A percentile compares a stretch with the other conserved stretches of the same genome.
Evolutionary conservation across 2,329 filamentous ascomycete species (phyloP).

Genomic region (Colletotrichum sp.): DNA sequence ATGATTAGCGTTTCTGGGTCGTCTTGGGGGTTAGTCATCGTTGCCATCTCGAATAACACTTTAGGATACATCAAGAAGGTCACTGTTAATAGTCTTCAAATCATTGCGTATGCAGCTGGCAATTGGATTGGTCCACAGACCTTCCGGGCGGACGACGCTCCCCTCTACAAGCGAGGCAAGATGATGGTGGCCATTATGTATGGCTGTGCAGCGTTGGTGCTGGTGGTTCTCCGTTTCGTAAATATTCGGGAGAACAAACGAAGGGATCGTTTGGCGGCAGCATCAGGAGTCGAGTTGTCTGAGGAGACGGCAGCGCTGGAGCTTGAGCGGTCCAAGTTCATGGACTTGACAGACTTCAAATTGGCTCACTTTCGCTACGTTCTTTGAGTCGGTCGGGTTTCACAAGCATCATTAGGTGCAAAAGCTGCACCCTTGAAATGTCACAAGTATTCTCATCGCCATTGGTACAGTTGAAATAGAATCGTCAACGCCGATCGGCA

Average conservation of each 20-base stretch:
- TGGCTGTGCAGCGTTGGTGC: constrained; percentile 16
- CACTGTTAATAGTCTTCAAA: constrained; percentile 27
- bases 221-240: constrained; percentile 22
- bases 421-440: not conserved
- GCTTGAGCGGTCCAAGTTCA: constrained; percentile 23
- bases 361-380: constrained; percentile 27
- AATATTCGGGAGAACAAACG: constrained; percentile 28
- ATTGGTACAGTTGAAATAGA: not conserved
- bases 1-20: constrained; percentile 28
- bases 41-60: constrained; percentile 30
- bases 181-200: constrained; percentile 28
- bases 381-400: constrained; percentile 11
- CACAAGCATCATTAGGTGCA: not conserved
- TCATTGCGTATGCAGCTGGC: constrained; percentile 23
- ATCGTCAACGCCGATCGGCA: not conserved
- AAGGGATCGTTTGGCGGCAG: constrained; percentile 27
- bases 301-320: not conserved
- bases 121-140: constrained; percentile 30
- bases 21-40: constrained; percentile 29
- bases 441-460: accelerated
- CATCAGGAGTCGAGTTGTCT: constrained; percentile 1
- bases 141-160: constrained; percentile 25
- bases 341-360: constrained; percentile 29
- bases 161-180: constrained; percentile 28
- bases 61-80: constrained; percentile 33